phyloP scores from a whole-genome alignment of 129 eudicot species.

The Pittosporum tobira region DNA sequence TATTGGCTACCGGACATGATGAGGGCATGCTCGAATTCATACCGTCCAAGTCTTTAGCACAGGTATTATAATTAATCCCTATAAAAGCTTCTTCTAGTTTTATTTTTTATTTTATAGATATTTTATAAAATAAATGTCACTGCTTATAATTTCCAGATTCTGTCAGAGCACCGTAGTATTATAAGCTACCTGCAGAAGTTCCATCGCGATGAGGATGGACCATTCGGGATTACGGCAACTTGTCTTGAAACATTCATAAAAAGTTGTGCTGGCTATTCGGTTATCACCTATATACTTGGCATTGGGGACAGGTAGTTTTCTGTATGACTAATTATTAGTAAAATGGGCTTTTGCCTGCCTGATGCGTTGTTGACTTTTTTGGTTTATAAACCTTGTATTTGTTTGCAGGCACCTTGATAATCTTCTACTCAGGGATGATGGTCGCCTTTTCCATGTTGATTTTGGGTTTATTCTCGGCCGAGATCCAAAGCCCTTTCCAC shows the following conservation, averaged over 20 bases:
- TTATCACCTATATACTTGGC: conserved; percentile 93
- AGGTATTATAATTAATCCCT: conserved; percentile 41
- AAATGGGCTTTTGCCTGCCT: background rate
- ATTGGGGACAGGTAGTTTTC: conserved; percentile 85
- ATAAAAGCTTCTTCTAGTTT: background rate
- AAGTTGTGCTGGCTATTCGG: conserved; percentile 99
- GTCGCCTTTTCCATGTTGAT: conserved; percentile 96
- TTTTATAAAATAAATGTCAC: too few species aligned
- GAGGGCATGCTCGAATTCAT: conserved; percentile 99
- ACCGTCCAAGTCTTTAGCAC: conserved; percentile 94
- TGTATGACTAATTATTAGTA: background rate
- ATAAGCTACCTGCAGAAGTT: conserved; percentile 91
- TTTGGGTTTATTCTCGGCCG: conserved; percentile 95
- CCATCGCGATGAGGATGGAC: conserved; percentile 96
- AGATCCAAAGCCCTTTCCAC: conserved; percentile 98
- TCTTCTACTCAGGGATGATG: conserved; percentile 83
- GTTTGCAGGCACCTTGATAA: conserved; percentile 84
- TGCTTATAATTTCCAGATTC: conserved; percentile 44
- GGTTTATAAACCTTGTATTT: conserved; percentile 10
- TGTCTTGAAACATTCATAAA: conserved; percentile 96
- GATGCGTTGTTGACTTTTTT: background rate
- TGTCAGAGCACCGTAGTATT: conserved; percentile 91
- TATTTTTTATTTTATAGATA: too few species aligned
- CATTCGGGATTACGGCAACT: conserved; percentile 91
- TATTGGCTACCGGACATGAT: conserved; percentile 96